A percentile compares a stretch with the other conserved stretches of the same genome.
These are phyloP conservation scores for Curvularia hawaiiensis DNA, from an alignment of 2,329 filamentous ascomycete species.

Conservation along the genomic window DNA sequence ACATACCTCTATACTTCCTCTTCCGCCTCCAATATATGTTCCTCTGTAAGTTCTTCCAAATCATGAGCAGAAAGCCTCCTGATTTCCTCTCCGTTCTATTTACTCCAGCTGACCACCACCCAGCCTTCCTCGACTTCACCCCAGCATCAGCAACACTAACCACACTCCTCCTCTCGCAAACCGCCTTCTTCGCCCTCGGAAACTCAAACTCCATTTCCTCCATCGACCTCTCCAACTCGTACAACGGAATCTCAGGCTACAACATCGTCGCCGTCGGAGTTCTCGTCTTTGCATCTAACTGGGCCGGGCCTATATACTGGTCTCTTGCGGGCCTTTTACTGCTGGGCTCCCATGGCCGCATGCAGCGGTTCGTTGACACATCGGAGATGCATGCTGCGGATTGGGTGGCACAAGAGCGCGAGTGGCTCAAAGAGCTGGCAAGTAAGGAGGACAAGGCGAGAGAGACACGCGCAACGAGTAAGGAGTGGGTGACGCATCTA, in stretches of 20 bases:
- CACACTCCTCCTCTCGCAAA: slow-evolving; percentile 76
- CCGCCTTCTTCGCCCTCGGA: slow-evolving; percentile 87
- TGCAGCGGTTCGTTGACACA: slow-evolving; percentile 25
- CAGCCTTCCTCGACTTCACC: slow-evolving; percentile 53
- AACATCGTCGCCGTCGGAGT: slow-evolving; percentile 80
- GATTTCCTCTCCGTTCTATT: background rate
- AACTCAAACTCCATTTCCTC: slow-evolving; percentile 94
- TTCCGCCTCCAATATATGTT: slow-evolving; percentile 67
- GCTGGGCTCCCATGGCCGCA: slow-evolving; percentile 31
- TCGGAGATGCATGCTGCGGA: slow-evolving; percentile 28
- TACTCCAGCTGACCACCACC: background rate
- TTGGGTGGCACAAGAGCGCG: slow-evolving; percentile 40
- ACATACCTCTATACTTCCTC: slow-evolving; percentile 82
- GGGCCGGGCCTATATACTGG: slow-evolving; percentile 92
- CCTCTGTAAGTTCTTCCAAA: slow-evolving; percentile 44
- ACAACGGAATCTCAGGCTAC: slow-evolving; percentile 87
- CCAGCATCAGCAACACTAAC: slow-evolving; percentile 67
- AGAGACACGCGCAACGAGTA: slow-evolving; percentile 12
- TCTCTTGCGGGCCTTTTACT: slow-evolving; percentile 67
- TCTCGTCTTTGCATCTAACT: slow-evolving; percentile 87
- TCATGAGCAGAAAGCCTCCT: background rate
- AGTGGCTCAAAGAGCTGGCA: slow-evolving; percentile 30
- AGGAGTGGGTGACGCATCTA: slow-evolving; percentile 55
- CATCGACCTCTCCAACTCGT: slow-evolving; percentile 92
- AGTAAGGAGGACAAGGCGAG: slow-evolving; percentile 20